A percentile compares a stretch with the other conserved stretches of the same genome.
These are phyloP conservation scores for Endoconidiophora polonica DNA, from an alignment of 2,329 filamentous ascomycete genomes.

Conservation along the genomic window DNA sequence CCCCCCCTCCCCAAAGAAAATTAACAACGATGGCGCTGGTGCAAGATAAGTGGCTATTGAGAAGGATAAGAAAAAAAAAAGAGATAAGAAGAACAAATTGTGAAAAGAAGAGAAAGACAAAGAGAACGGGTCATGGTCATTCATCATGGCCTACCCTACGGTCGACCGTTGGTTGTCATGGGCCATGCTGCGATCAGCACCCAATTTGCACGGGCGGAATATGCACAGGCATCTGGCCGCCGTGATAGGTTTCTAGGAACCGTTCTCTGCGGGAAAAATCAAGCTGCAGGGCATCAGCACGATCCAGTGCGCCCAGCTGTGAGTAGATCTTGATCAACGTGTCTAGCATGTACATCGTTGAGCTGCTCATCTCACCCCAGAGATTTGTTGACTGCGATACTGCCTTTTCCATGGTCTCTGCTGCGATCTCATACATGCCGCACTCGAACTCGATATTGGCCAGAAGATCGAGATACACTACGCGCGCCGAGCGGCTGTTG, in stretches of 20 bases:
- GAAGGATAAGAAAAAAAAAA: constrained; percentile 1
- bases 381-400: constrained; percentile 7
- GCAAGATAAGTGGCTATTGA: background rate
- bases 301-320: constrained; percentile 8
- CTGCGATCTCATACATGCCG: constrained; percentile 4
- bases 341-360: constrained; percentile 12
- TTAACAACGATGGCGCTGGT: too few relatives aligned
- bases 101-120: background rate
- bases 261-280: constrained; percentile 6
- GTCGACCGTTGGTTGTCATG: background rate
- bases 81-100: background rate
- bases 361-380: constrained; percentile 10
- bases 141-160: background rate
- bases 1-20: too few relatives aligned
- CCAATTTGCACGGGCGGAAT: constrained; percentile 10
- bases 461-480: constrained; percentile 12
- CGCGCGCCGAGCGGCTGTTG: constrained; percentile 9
- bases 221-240: constrained; percentile 5
- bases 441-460: constrained; percentile 11
- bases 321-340: constrained; percentile 12
- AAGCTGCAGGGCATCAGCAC: constrained; percentile 1
- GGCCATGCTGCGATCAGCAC: background rate
- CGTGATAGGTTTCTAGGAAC: constrained; percentile 9
- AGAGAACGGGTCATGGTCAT: background rate
- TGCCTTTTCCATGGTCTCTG: constrained; percentile 11